Evolutionary conservation across 2,329 filamentous ascomycete genomes (phyloP), one percentile per base, ranked within the genome.

Genomic region (Pseudogymnoascus sp.): DNA sequence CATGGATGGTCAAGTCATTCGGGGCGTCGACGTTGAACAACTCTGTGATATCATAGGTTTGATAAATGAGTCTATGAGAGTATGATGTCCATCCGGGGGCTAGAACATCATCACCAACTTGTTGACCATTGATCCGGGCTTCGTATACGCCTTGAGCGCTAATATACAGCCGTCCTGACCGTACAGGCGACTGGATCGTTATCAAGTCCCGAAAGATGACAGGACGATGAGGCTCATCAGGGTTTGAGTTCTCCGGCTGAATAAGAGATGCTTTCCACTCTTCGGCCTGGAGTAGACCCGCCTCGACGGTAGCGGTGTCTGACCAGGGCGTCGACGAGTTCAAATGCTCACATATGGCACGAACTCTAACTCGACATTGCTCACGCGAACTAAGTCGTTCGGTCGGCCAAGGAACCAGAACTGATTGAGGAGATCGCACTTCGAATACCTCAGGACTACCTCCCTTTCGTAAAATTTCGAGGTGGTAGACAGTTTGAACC

Each of bases 31-130:
- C 39, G 2, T 62, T 64, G 1, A 84, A 63, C 0, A 80, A 72
- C 0, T 72, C 65, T 0, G 76, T 77, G 1, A 85, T 78, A 65
- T 85, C 80, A 63, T 80, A 82, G 0, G 78, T 80, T 63, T 84
- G 77, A 65, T 85, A 86, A 1, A 76, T 73, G n/a, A 80, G 76
- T 0, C 82, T 75, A 57, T 79, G 71, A 0, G 77, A 71, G 66
- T 85, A 85, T 2, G 72, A 73, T 12, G 74, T 75, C 75, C 76
- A 79, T 7, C 77, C 77, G 0, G 77, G 77, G 36, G 75, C 74
- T 67, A 77, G 66, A 40, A 71, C 66, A 26, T 73, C 67, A 57
- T 73, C 66, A 0, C 69, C 70, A 18, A 75, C 68, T 36, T 62
- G 64, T 14, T 64, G 61, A 0, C 74, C 75, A 65, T 78, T 77